Evolutionary conservation across 495 filamentous ascomycete species (phyloP).

Genomic region (Podospora bellae-mahoneyi): DNA sequence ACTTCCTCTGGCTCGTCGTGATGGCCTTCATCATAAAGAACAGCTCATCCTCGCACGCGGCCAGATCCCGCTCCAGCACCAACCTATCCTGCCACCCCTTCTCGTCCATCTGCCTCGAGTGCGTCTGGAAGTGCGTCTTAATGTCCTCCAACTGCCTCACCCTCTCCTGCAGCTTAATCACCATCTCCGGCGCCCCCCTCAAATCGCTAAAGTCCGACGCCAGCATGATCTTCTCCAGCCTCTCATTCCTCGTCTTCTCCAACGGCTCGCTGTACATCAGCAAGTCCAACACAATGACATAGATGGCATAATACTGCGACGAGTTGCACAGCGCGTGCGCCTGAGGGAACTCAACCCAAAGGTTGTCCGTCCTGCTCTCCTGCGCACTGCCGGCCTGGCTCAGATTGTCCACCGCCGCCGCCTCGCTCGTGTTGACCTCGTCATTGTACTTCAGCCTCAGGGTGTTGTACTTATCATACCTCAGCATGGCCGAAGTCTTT

Average conservation of each 20-base stretch:
- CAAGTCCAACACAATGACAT: conserved; percentile 92
- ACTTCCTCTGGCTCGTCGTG: conserved; percentile 87
- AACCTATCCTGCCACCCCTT: conserved; percentile 89
- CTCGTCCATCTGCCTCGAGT: conserved; percentile 81
- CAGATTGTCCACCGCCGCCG: conserved; percentile 27
- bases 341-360: conserved; percentile 94
- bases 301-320: conserved; percentile 92
- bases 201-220: conserved; percentile 99
- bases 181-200: conserved; percentile 89
- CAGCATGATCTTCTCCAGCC: conserved; percentile 96
- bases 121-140: conserved; percentile 91
- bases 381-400: conserved; percentile 41
- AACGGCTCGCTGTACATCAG: conserved; percentile 92
- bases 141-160: conserved; percentile 95
- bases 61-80: conserved; percentile 79
- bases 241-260: conserved; percentile 90
- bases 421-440: conserved; percentile 68
- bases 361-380: conserved; percentile 85
- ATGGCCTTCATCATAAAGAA: conserved; percentile 99
- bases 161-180: conserved; percentile 81
- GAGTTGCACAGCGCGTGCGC: conserved; percentile 92
- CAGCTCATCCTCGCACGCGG: conserved; percentile 88
- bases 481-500: conserved; percentile 85
- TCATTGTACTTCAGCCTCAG: conserved; percentile 97
- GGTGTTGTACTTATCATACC: conserved; percentile 98